Percentiles rank a stretch among this genome's conserved stretches.
Evolutionary conservation across 495 filamentous ascomycete genomes (phyloP).

Genomic region (Cladorrhinum samala): DNA sequence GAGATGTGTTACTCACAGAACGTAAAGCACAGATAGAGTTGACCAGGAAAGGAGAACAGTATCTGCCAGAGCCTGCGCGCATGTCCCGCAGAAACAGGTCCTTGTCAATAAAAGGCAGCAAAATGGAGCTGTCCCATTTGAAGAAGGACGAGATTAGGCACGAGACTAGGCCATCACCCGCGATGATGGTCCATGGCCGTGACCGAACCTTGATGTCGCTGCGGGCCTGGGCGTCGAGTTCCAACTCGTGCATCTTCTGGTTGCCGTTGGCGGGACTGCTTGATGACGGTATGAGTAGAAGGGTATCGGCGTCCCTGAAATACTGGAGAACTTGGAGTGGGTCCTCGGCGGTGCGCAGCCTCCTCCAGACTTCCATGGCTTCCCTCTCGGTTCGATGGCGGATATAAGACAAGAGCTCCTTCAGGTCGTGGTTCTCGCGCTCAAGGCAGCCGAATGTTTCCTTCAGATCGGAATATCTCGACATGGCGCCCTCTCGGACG

Average conservation of each 20-base stretch:
- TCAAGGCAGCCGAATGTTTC: slow-evolving; percentile 5
- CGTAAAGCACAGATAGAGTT: slow-evolving; percentile 45
- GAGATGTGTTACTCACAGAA: slow-evolving; percentile 25
- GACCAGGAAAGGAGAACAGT: slow-evolving; percentile 50
- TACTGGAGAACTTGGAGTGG: slow-evolving; percentile 9
- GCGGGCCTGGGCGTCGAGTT: slow-evolving; percentile 7
- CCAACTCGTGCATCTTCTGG: slow-evolving; percentile 2
- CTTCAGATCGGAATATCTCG: slow-evolving; percentile 6
- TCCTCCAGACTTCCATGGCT: slow-evolving; percentile 9
- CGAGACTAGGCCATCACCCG: slow-evolving; percentile 45
- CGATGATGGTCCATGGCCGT: slow-evolving; percentile 48
- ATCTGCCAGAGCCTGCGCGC: slow-evolving; percentile 26
- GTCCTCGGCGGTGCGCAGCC: slow-evolving; percentile 11
- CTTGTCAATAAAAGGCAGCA: slow-evolving; percentile 45
- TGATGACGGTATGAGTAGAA: not conserved
- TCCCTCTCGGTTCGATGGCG: slow-evolving; percentile 9
- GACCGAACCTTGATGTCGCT: slow-evolving; percentile 38
- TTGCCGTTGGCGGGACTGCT: not conserved
- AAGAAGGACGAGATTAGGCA: slow-evolving; percentile 50
- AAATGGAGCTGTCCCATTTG: slow-evolving; percentile 37
- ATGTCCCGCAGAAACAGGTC: slow-evolving; percentile 47
- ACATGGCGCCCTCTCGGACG: slow-evolving; percentile 6
- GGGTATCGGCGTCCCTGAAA: slow-evolving; percentile 15
- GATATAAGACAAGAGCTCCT: slow-evolving; percentile 13
- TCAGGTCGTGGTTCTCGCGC: slow-evolving; percentile 10